Evolutionary conservation across 306 rosid species (phyloP), one percentile per base, ranked within the genome.

Genomic region (Morella rubra): DNA sequence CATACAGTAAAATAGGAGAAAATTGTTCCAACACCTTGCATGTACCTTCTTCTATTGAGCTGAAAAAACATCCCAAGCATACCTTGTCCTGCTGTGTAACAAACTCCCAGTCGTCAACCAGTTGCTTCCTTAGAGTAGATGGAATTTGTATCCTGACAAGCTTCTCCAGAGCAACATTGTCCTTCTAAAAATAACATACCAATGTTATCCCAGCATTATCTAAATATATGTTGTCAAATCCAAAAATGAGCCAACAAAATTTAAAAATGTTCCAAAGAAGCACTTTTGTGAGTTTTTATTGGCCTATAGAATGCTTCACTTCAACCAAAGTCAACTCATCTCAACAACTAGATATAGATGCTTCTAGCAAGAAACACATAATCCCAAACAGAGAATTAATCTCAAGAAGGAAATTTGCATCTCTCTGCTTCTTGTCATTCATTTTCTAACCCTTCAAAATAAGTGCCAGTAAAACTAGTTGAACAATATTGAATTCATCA

Each of bases 231-330:
- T 56, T 60, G 45, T 14, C 15, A 44, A 44, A 18, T 8, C n/a
- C 20, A 51, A 64, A 55, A 0, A 65, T 78, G 40, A 72, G 42
- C 62, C 16, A 74, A 27, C 37, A 27, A 53, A 69, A 66, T 41
- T 53, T 49, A 72, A 56, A 10, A 37, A 47, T 73, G 62, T 62
- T 19, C 4, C 53, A 56, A 51, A 42, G 60, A 64, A 62, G 59
- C 72, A 37, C 32, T 56, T 47, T 14, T 6, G 22, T 10, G 6
- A 40, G 47, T 44, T 8, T 72, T 42, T 5, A 61, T 32, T 11
- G 11, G 42, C 44, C 42, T 32, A 61, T 2, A 12, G 19, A n/a
- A 8, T 24, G 68, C 41, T 14, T 14, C 44, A 13, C 44, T 41
- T 22, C 41, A 61, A 61, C n/a, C 11, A 32, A 32, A 61, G 44